Evolutionary conservation across 1,139 yeast species (phyloP), one percentile per base, ranked within the genome.

Genomic region (Torulaspora globosa): DNA sequence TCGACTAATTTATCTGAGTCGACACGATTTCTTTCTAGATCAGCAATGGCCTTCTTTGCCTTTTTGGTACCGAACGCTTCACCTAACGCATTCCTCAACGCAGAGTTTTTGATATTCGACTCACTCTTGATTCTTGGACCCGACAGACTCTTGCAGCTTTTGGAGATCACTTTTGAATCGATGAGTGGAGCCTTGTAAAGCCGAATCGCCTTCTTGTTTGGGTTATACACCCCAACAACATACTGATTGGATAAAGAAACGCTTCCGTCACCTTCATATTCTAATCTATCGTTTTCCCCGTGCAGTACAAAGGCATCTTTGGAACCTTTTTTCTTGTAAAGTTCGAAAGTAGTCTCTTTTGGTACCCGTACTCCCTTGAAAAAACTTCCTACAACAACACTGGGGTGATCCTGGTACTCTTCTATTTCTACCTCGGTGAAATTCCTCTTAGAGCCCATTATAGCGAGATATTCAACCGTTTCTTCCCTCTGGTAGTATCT

Each of bases 61-160:
- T 83, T 90, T 70, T 87, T 88, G 51, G 98, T 90, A 76, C 99
- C 99, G 58, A 92, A 92, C 1, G 95, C 94, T 68, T 88, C 92
- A 62, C 98, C 98, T 60, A 92, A 75, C 2, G 87, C 86, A 53
- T 78, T 85, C 65, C 96, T 77, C 68, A 85, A 87, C 11, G 73
- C 71, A 34, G 73, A 67, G 55, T 72, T 70, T 59, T 80, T 74
- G 11, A 74, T 72, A 50, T 82, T 80, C 29, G 67, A 30, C 53
- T 60, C 31, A 58, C 76, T 80, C 66, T 75, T 79, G 49, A 85
- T 73, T 23, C 73, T 69, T 28, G 92, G 94, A 2, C 89, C 85
- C 39, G 70, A 70, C 52, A 70, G 70, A 33, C 66, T 66, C 58
- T 78, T 74, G 55, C 74, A 76, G 4, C 74, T 67, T 65, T 75